A percentile compares a stretch with the other conserved stretches of the same genome.
These are phyloP conservation scores for Knufia fluminis DNA, from an alignment of 2,329 filamentous ascomycete species.

Conservation along the genomic window DNA sequence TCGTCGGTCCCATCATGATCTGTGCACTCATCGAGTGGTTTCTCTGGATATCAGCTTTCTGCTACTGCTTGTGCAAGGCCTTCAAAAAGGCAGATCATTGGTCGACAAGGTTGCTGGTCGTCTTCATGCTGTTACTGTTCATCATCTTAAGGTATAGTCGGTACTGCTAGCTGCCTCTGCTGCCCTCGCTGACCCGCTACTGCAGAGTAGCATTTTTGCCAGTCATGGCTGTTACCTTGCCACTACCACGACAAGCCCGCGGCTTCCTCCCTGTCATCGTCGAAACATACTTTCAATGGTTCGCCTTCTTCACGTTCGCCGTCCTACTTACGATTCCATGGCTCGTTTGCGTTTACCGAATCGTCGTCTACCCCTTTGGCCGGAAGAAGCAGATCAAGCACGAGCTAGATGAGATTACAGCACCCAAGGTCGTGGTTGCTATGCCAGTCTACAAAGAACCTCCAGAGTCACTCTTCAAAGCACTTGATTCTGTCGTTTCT, in stretches of 20 bases:
- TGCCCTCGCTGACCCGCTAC: slow-evolving; percentile 4
- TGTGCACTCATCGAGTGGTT: slow-evolving; percentile 88
- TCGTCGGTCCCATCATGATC: slow-evolving; percentile 72
- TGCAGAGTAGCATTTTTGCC: slow-evolving; percentile 73
- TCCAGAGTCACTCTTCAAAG: slow-evolving; percentile 71
- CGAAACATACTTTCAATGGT: slow-evolving; percentile 74
- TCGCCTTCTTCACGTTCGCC: slow-evolving; percentile 90
- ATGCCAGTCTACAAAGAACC: slow-evolving; percentile 97
- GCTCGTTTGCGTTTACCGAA: slow-evolving; percentile 85
- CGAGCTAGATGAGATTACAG: slow-evolving; percentile 71
- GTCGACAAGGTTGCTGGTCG: slow-evolving; percentile 68
- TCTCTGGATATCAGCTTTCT: slow-evolving; percentile 84
- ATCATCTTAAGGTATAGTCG: slow-evolving; percentile 59
- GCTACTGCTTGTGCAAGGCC: slow-evolving; percentile 84
- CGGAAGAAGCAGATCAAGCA: slow-evolving; percentile 73
- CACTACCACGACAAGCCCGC: slow-evolving; percentile 64
- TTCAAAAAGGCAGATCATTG: slow-evolving; percentile 83
- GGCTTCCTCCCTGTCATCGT: slow-evolving; percentile 61
- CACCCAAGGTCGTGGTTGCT: slow-evolving; percentile 88
- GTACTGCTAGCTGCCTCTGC: neutral
- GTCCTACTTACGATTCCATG: slow-evolving; percentile 77
- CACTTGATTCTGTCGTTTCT: slow-evolving; percentile 82
- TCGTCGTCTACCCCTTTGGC: slow-evolving; percentile 79
- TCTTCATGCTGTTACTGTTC: slow-evolving; percentile 66
- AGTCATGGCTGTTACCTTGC: slow-evolving; percentile 87